Evolutionary conservation across 306 rosid species (phyloP).

Genomic region (Cajanus cajan): DNA sequence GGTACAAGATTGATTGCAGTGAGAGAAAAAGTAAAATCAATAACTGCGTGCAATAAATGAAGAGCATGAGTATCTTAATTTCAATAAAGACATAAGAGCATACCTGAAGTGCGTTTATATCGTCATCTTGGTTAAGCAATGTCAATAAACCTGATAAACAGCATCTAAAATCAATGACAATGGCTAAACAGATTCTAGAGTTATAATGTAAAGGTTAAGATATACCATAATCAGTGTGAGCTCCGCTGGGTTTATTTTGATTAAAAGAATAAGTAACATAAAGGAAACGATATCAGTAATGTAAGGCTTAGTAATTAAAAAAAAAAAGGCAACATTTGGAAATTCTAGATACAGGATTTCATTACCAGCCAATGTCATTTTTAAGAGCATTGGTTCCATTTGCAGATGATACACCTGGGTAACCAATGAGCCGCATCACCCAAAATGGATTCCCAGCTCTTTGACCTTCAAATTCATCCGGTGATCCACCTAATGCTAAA

Average conservation of each 20-base stretch:
- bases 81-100: neutral
- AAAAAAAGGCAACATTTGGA: conserved; percentile 1
- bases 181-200: conserved; percentile 15
- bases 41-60: neutral
- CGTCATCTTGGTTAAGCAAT: conserved; percentile 85
- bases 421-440: conserved; percentile 83
- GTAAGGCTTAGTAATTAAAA: conserved; percentile 10
- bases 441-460: conserved; percentile 95
- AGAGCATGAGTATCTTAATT: neutral
- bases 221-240: conserved; percentile 91
- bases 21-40: neutral
- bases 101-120: conserved; percentile 87
- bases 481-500: conserved; percentile 80
- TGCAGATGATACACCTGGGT: conserved; percentile 52
- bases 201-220: conserved; percentile 22
- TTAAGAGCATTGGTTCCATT: conserved; percentile 34
- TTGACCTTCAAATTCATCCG: conserved; percentile 85
- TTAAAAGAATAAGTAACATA: conserved; percentile 11
- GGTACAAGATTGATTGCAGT: too few relatives aligned
- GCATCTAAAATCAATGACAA: conserved; percentile 22
- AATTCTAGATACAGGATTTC: neutral
- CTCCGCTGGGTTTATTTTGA: conserved; percentile 62
- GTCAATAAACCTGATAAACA: conserved; percentile 76
- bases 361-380: conserved; percentile 88
- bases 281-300: conserved; percentile 34